Percentiles rank a stretch among this genome's conserved stretches.
Evolutionary conservation across 352 stramenopile species (phyloP).

Genomic region (Phytopythium aichiense): DNA sequence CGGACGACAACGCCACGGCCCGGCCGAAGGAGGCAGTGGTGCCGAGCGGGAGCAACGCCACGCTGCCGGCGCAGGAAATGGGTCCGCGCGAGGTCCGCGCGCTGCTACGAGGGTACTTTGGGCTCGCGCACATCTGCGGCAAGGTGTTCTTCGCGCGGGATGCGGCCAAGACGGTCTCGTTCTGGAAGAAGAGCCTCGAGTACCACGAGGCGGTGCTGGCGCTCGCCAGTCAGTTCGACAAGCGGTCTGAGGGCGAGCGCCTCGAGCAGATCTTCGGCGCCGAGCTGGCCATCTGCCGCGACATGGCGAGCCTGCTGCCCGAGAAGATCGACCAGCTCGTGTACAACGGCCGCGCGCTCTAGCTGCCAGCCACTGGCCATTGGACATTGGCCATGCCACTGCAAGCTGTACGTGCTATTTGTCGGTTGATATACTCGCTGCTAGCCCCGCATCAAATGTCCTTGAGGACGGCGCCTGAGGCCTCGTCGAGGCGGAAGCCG

Average conservation of each 20-base stretch:
- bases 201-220: constrained; percentile 44
- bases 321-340: constrained; percentile 81
- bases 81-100: constrained; percentile 35
- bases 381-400: background rate
- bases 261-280: constrained; percentile 38
- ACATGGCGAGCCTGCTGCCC: constrained; percentile 62
- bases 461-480: constrained; percentile 54
- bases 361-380: background rate
- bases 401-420: background rate
- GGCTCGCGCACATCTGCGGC: constrained; percentile 54
- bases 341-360: constrained; percentile 58
- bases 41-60: constrained; percentile 21
- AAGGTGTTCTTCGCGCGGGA: constrained; percentile 42
- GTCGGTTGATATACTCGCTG: constrained; percentile 1
- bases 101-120: constrained; percentile 55
- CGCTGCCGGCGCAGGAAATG: constrained; percentile 22
- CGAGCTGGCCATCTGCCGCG: constrained; percentile 51
- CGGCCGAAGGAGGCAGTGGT: constrained; percentile 19
- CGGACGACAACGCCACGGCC: constrained; percentile 2
- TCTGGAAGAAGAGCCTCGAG: constrained; percentile 55
- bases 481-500: constrained; percentile 59
- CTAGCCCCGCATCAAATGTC: constrained; percentile 30
- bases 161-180: constrained; percentile 44
- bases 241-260: constrained; percentile 9
- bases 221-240: constrained; percentile 37